Evolutionary conservation across 108 stramenopile genomes (phyloP).

Genomic region (Nitzschia sp.): DNA sequence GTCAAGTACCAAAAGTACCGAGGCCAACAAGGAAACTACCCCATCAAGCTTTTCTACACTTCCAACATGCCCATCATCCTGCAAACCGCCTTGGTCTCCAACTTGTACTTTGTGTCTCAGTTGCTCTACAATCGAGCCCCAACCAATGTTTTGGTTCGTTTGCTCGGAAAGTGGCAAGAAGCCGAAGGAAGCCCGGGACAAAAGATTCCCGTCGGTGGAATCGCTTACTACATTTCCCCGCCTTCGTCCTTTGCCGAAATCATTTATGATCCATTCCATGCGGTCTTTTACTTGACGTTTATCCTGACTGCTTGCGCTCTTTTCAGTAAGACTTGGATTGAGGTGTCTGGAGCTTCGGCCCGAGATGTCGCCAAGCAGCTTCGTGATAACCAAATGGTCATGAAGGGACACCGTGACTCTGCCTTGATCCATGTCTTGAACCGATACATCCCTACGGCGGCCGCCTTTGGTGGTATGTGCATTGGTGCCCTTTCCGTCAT

Average conservation of each 20-base stretch:
- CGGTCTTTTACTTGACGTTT: conserved; percentile 97
- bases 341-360: conserved; percentile 95
- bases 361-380: conserved; percentile 99
- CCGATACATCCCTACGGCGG: conserved; percentile 98
- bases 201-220: conserved; percentile 96
- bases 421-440: conserved; percentile 96
- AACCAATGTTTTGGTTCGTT: conserved; percentile 95
- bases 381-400: conserved; percentile 98
- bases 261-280: conserved; percentile 98
- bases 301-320: conserved; percentile 97
- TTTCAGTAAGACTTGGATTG: conserved; percentile 99
- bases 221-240: conserved; percentile 99
- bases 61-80: conserved; percentile 99
- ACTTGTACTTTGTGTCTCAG: conserved; percentile 99
- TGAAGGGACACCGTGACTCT: conserved; percentile 98
- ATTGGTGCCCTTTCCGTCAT: conserved; percentile 97
- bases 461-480: conserved; percentile 99
- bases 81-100: conserved; percentile 97
- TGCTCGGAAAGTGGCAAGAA: conserved; percentile 98
- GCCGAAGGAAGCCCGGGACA: conserved; percentile 85
- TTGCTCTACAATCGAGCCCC: conserved; percentile 97
- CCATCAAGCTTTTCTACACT: conserved; percentile 99
- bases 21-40: conserved; percentile 94
- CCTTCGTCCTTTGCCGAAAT: conserved; percentile 92
- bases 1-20: conserved; percentile 98